Base-by-base conservation (phyloP, 2,329 filamentous ascomycete species). In the Whalleya microplaca region DNA sequence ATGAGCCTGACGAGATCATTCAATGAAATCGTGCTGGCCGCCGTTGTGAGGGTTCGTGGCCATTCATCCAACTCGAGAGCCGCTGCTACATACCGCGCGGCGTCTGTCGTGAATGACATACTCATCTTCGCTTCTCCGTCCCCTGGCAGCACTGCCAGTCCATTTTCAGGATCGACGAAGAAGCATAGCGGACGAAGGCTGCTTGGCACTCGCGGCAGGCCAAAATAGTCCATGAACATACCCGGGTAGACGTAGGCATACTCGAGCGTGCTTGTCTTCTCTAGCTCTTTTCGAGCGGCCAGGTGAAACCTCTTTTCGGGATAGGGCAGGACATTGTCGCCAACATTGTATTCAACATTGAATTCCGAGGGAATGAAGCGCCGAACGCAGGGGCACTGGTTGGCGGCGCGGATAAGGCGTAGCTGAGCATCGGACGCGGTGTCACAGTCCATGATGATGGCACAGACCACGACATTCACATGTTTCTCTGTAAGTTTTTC, bases 181-280 rank as follows among this genome's bases (percentile, higher is more conserved):
- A 71, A 64, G 54, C 58, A 69, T 5, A 73, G 59, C 18, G 64
- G 65, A 8, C 71, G 66, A 2, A 73, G 64, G 27, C 44, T 48
- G 18, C 55, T 70, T 14, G 43, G 1, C 3, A 71, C 60, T 4
- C 59, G 55, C 0, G 72, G 72, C 58, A 71, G 52, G 41, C 65
- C 72, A 45, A 71, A 73, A 51, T 73, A 73, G 58, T 73, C 72
- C 70, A 73, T 73, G 53, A 73, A 72, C 72, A 73, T 73, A 32
- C 72, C 72, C 2, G 69, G 64, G 53, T 73, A 73, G 43, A 73
- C 61, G 61, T 71, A 73, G 2, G 69, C 51, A 45, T 69, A 73
- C 54, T 73, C 70, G 14, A 73, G 70, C 1, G 53, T 59, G n/a
- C 40, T 62, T 5, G 69, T 72, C 57, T 65, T 66, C 49, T 66